Evolutionary conservation across 228 moss, liverwort and hornwort genomes (phyloP).

Genomic region (Sphagnum fallax): DNA sequence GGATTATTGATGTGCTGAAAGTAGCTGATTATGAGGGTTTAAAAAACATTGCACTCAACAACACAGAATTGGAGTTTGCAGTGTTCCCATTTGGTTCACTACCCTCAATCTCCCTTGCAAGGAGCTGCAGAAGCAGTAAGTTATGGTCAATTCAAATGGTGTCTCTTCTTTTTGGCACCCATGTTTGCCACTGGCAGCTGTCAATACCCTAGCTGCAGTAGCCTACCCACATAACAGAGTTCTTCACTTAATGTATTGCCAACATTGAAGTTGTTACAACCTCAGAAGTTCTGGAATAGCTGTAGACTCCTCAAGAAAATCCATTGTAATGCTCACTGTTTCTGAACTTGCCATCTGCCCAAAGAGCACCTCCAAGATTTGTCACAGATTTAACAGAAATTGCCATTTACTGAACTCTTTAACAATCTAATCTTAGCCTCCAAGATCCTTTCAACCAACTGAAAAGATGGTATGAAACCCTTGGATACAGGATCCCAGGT

Average conservation of each 20-base stretch:
- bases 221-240: constrained; percentile 51
- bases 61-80: not conserved
- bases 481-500: not conserved
- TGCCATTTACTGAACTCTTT: too few relatives aligned
- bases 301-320: constrained; percentile 22
- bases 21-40: constrained; percentile 7
- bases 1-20: not conserved
- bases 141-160: constrained; percentile 31
- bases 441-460: too few relatives aligned
- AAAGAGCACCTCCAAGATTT: constrained; percentile 32
- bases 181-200: constrained; percentile 60
- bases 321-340: not conserved
- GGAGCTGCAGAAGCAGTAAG: constrained; percentile 28
- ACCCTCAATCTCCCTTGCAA: constrained; percentile 16
- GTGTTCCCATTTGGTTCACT: constrained; percentile 2
- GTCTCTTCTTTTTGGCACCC: constrained; percentile 59
- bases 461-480: too few relatives aligned
- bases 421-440: too few relatives aligned
- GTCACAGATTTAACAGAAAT: too few relatives aligned
- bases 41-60: constrained; percentile 1
- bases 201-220: constrained; percentile 30
- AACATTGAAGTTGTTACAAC: constrained; percentile 11
- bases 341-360: constrained; percentile 2
- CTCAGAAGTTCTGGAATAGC: constrained; percentile 60
- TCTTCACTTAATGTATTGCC: constrained; percentile 12